Evolutionary conservation across 1,284 basidiomycete species (phyloP).

Genomic region (Boletellus deceptivus): DNA sequence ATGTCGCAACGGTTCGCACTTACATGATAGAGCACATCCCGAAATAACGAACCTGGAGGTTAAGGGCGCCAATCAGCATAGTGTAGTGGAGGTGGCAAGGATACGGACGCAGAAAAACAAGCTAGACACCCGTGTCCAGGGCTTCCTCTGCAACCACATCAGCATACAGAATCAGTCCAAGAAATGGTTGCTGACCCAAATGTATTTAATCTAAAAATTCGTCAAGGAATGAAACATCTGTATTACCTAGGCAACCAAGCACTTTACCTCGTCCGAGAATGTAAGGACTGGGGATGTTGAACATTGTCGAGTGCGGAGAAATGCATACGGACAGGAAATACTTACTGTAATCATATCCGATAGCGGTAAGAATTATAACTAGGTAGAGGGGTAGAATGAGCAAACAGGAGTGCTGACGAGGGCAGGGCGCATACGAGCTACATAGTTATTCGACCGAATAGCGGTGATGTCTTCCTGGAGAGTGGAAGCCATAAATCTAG

Average conservation of each 20-base stretch:
- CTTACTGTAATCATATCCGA: neutral
- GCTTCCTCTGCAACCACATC: neutral
- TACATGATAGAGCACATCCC: neutral
- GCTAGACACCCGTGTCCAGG: neutral
- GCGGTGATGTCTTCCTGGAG: neutral
- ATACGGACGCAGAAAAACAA: neutral
- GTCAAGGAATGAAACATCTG: neutral
- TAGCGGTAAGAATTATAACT: neutral
- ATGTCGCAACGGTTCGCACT: neutral
- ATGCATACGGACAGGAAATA: neutral
- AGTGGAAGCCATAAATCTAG: neutral
- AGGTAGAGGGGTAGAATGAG: neutral
- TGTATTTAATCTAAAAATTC: neutral
- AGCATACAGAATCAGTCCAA: neutral
- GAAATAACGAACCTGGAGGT: neutral
- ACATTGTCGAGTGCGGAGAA: neutral
- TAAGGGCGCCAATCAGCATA: no score
- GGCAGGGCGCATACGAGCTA: neutral
- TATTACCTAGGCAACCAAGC: neutral
- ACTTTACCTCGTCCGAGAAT: neutral
- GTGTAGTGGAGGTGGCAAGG: neutral
- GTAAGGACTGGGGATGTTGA: neutral
- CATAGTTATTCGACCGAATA: neutral
- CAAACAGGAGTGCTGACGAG: neutral
- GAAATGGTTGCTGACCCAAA: neutral